These are phyloP conservation scores for Pyricularia sp. DNA, from an alignment of 2,329 filamentous ascomycete species.

Conservation along the genomic window DNA sequence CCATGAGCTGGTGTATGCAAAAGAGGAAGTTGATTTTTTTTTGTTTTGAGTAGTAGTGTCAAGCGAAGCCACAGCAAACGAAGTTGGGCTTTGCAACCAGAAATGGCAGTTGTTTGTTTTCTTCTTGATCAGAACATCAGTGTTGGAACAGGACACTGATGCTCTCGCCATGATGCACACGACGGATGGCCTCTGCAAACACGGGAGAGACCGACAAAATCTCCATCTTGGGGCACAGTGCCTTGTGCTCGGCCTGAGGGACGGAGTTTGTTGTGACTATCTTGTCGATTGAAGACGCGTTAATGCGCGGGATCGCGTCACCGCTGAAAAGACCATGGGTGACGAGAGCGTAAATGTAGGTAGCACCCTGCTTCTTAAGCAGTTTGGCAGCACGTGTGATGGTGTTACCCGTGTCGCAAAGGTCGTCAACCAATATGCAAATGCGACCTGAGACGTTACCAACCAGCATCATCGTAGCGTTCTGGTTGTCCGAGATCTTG, in stretches of 20 bases:
- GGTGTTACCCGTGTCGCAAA: slow-evolving; percentile 93
- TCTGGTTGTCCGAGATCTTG: slow-evolving; percentile 65
- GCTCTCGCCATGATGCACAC: slow-evolving; percentile 95
- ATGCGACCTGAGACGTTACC: slow-evolving; percentile 62
- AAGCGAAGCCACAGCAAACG: not conserved
- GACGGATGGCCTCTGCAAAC: slow-evolving; percentile 90
- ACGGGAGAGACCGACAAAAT: slow-evolving; percentile 85
- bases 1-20: not conserved
- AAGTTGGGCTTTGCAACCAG: not conserved
- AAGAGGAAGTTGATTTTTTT: not conserved
- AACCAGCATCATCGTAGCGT: slow-evolving; percentile 77
- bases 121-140: not conserved
- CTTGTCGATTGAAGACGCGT: slow-evolving; percentile 85
- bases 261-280: slow-evolving; percentile 94
- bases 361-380: slow-evolving; percentile 93
- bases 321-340: slow-evolving; percentile 94
- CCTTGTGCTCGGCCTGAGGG: slow-evolving; percentile 73
- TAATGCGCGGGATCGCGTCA: slow-evolving; percentile 89
- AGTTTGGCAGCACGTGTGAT: slow-evolving; percentile 94
- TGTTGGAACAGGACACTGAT: slow-evolving; percentile 93
- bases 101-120: too few relatives aligned
- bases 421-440: slow-evolving; percentile 86
- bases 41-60: not conserved
- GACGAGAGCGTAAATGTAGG: slow-evolving; percentile 79
- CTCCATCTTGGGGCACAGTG: slow-evolving; percentile 76